Percentiles rank a stretch among this genome's conserved stretches.
These are phyloP conservation scores for Diplocarpon rosae DNA, from an alignment of 2,329 filamentous ascomycete genomes.

Conservation along the genomic window DNA sequence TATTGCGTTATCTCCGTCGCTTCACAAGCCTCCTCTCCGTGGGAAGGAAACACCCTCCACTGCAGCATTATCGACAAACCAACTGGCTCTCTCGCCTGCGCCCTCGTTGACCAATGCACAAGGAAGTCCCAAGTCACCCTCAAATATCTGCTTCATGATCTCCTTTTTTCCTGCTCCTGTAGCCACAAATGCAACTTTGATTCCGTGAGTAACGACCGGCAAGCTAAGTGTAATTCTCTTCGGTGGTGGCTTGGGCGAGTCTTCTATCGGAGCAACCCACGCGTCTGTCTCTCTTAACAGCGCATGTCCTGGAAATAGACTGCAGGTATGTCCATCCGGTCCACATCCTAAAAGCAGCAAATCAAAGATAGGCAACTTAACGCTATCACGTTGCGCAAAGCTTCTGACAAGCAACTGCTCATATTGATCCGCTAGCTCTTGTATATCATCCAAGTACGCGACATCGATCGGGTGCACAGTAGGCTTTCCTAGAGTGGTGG, in stretches of 20 bases:
- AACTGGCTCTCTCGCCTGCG: slow-evolving; percentile 77
- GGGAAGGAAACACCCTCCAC: slow-evolving; percentile 79
- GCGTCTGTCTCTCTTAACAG: slow-evolving; percentile 77
- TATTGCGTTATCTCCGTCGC: background rate
- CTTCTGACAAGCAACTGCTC: slow-evolving; percentile 75
- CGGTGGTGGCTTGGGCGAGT: slow-evolving; percentile 90
- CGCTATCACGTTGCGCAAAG: slow-evolving; percentile 87
- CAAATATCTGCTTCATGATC: slow-evolving; percentile 85
- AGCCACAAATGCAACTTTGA: slow-evolving; percentile 82
- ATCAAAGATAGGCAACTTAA: slow-evolving; percentile 91
- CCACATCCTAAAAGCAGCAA: slow-evolving; percentile 87
- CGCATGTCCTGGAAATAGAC: slow-evolving; percentile 81
- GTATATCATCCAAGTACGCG: slow-evolving; percentile 56
- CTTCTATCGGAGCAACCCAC: slow-evolving; percentile 85
- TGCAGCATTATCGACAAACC: slow-evolving; percentile 85
- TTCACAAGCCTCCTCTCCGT: slow-evolving; percentile 52
- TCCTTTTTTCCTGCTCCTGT: slow-evolving; percentile 85
- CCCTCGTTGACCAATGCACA: slow-evolving; percentile 81
- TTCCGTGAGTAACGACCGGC: slow-evolving; percentile 77
- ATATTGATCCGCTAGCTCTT: slow-evolving; percentile 90
- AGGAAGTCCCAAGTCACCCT: slow-evolving; percentile 63
- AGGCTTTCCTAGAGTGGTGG: slow-evolving; percentile 49
- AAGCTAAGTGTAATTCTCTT: slow-evolving; percentile 85
- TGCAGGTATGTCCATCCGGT: slow-evolving; percentile 95
- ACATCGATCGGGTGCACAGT: slow-evolving; percentile 71